Evolutionary conservation across 176 grass and related monocot genomes (phyloP), one percentile per base, ranked within the genome.

Genomic region (Zizania latifolia): DNA sequence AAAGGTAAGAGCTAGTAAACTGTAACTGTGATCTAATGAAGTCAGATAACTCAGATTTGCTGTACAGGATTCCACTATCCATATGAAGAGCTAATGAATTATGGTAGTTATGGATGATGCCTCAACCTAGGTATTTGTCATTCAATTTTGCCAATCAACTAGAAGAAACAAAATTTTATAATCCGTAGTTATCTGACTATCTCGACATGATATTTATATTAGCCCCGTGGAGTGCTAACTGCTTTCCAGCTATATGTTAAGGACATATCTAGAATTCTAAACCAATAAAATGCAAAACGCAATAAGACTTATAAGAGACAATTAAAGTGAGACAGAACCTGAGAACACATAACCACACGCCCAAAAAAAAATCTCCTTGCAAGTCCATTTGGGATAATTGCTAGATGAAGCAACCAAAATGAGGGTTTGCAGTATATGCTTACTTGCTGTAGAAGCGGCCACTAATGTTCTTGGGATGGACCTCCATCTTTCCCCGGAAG

Each of bases 381-480:
- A 21, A 53, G 8, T 66, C 24, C 58, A 13, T 2, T 30, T 19
- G 53, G 36, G 22, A 74, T 2, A 45, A 66, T n/a, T 27, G 61
- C 32, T 66, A 66, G 21, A 37, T 29, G 44, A 66, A 29, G 16
- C 3, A 1, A 68, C 34, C 30, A 1, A 1, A 57, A 39, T 21
- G 39, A 41, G 38, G 8, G 5, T 1, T 23, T 26, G 13, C 23
- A 53, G 54, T 19, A 8, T 26, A 83, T 58, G 15, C 45, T 85
- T 85, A 88, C 89, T 86, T 93, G 91, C 91, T 82, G 84, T 93
- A 93, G 91, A 93, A 93, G 78, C 74, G 84, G 40, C 91, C 91
- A 58, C 81, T 93, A 53, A 93, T 78, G 91, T 93, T 93, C 77
- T 93, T 93, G 55, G 87, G 91, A 36, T 93, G 84, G 43, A 93